Conservation (phyloP, 805 yeast genomes). For the Pichia nanzhaoensis region DNA sequence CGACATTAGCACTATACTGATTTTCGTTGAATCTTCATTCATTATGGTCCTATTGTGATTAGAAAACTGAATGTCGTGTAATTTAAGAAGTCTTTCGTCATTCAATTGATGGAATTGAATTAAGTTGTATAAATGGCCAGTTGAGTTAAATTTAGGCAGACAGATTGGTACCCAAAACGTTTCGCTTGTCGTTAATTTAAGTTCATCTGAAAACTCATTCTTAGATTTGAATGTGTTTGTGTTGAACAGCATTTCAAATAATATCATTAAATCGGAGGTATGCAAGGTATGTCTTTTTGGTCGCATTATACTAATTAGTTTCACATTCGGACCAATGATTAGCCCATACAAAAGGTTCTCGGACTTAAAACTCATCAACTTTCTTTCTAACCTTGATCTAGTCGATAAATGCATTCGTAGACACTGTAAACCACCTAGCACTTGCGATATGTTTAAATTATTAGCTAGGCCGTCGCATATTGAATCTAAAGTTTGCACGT, state of each 20-base stretch:
- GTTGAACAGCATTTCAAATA: conserved; percentile 64
- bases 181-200: conserved; percentile 35
- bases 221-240: conserved; percentile 39
- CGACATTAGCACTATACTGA: conserved; percentile 44
- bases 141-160: conserved; percentile 80
- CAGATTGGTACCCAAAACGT: conserved; percentile 95
- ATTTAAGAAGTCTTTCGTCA: conserved; percentile 25
- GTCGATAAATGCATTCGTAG: conserved; percentile 50
- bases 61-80: conserved; percentile 21
- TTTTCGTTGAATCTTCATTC: conserved; percentile 23
- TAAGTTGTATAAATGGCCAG: conserved; percentile 81
- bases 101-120: conserved; percentile 51
- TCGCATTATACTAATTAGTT: conserved; percentile 61
- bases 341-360: conserved; percentile 69
- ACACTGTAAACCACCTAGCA: conserved; percentile 62
- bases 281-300: conserved; percentile 74
- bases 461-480: conserved; percentile 48
- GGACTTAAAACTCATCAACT: conserved; percentile 42
- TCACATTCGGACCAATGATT: conserved; percentile 56
- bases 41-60: background rate
- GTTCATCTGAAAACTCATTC: conserved; percentile 14
- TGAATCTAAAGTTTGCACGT: conserved; percentile 61
- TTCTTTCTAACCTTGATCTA: conserved; percentile 51
- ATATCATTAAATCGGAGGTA: conserved; percentile 72
- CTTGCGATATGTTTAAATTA: conserved; percentile 49